phyloP scores from a whole-genome alignment of 2,329 filamentous ascomycete genomes.

The Podosphaera fusca region DNA sequence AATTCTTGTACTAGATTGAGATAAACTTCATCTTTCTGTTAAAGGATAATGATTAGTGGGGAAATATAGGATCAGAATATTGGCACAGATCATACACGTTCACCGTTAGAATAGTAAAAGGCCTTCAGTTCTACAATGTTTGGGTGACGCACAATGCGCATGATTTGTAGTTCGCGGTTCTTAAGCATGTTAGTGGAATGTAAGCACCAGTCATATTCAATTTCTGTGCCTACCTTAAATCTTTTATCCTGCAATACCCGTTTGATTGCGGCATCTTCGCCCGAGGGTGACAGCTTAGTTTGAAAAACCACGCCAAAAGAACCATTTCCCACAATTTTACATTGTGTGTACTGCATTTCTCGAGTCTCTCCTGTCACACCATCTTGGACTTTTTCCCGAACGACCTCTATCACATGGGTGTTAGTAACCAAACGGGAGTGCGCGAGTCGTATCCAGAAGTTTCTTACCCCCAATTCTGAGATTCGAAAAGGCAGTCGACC shows the following conservation, averaged over 20 bases:
- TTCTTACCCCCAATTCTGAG: constrained; percentile 87
- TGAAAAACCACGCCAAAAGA: constrained; percentile 98
- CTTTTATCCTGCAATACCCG: constrained; percentile 96
- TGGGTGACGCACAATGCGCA: constrained; percentile 95
- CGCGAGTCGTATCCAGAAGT: constrained; percentile 7
- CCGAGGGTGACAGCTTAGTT: constrained; percentile 92
- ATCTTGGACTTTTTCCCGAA: constrained; percentile 97
- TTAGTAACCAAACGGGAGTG: constrained; percentile 19
- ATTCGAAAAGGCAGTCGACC: constrained; percentile 68
- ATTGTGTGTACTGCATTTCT: constrained; percentile 95
- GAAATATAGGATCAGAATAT: constrained; percentile 10
- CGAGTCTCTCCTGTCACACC: constrained; percentile 88
- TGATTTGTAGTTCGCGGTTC: constrained; percentile 98
- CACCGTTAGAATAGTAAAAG: constrained; percentile 98
- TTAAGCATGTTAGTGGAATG: constrained; percentile 20
- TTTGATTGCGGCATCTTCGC: constrained; percentile 97
- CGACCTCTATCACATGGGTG: constrained; percentile 37
- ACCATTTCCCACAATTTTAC: constrained; percentile 97
- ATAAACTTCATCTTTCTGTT: constrained; percentile 90
- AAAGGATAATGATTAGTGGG: constrained; percentile 5
- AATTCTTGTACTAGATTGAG: constrained; percentile 96
- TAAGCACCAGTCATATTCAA: no score
- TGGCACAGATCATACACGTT: constrained; percentile 43
- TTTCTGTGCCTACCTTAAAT: constrained; percentile 55
- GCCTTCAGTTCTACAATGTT: constrained; percentile 98